Percentiles rank a stretch among this genome's conserved stretches.
Evolutionary conservation across 257 asterid genomes (phyloP).

Genomic region (Gentiana macrophylla): DNA sequence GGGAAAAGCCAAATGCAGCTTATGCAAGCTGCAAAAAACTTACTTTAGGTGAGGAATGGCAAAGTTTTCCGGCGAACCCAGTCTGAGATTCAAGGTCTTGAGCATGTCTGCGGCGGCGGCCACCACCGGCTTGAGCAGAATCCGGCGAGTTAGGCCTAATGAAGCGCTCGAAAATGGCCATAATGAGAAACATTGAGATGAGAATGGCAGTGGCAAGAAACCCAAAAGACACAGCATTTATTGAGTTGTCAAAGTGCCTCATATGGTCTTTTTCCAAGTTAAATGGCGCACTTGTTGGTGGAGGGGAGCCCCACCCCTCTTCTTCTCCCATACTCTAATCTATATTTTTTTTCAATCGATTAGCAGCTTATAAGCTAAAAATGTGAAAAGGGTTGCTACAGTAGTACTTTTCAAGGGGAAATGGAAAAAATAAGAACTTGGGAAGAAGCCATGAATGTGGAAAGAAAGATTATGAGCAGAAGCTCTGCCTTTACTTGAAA

Average conservation of each 20-base stretch:
- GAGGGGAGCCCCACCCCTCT: slow-evolving; percentile 44
- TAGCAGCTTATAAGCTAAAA: background rate
- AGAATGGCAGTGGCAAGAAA: slow-evolving; percentile 93
- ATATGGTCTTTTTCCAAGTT: slow-evolving; percentile 54
- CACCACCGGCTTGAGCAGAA: slow-evolving; percentile 27
- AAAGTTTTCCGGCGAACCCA: slow-evolving; percentile 39
- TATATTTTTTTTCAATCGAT: background rate
- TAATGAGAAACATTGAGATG: slow-evolving; percentile 81
- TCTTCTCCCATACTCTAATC: slow-evolving; percentile 44
- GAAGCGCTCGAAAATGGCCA: slow-evolving; percentile 88
- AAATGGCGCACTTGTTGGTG: slow-evolving; percentile 57
- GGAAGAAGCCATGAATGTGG: background rate
- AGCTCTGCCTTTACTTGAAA: no score
- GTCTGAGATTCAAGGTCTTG: slow-evolving; percentile 51
- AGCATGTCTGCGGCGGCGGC: slow-evolving; percentile 9
- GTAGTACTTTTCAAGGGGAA: background rate
- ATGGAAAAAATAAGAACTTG: slow-evolving; percentile 2
- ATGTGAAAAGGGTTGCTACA: background rate
- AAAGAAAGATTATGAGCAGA: slow-evolving; percentile 7
- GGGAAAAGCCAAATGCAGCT: background rate
- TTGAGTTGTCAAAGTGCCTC: slow-evolving; percentile 89
- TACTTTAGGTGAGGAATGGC: slow-evolving; percentile 60
- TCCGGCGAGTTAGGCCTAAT: slow-evolving; percentile 49
- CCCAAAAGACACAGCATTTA: slow-evolving; percentile 82
- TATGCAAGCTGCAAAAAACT: slow-evolving; percentile 14